A percentile compares a stretch with the other conserved stretches of the same genome.
These are phyloP conservation scores for Rhytidiadelphus loreus DNA, from an alignment of 225 moss, liverwort and hornwort species.

Conservation along the genomic window DNA sequence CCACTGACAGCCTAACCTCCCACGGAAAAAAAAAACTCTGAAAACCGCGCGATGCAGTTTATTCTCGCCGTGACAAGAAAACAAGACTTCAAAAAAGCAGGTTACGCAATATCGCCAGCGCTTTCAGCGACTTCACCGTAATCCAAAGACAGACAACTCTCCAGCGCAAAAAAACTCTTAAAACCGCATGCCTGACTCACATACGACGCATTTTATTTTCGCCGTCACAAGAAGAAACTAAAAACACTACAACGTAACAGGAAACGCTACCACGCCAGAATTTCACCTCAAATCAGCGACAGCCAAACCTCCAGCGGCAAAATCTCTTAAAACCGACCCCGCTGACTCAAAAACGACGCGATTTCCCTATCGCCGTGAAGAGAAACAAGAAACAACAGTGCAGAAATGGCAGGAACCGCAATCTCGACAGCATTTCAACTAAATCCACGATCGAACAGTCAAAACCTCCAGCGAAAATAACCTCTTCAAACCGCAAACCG, in stretches of 20 bases:
- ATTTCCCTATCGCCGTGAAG: not conserved
- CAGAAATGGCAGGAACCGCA: not conserved
- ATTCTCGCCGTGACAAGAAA: not conserved
- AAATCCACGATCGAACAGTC: not conserved
- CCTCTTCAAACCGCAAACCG: not conserved
- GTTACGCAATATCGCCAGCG: not conserved
- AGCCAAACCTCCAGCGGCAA: not conserved
- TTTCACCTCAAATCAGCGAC: not conserved
- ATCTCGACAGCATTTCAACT: not conserved
- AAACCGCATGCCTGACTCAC: not conserved
- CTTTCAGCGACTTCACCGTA: not conserved
- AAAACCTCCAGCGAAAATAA: not conserved
- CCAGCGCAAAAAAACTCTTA: not conserved
- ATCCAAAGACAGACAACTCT: not conserved
- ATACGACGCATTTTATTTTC: not conserved
- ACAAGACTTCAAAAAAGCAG: not conserved
- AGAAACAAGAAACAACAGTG: not conserved
- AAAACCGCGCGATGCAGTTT: not conserved
- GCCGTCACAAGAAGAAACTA: not conserved
- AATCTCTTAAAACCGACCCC: not conserved
- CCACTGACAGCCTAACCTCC: not conserved
- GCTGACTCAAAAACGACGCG: not conserved
- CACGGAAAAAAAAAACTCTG: not conserved
- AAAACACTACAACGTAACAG: too few relatives aligned
- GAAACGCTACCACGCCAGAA: not conserved